Base-by-base conservation (phyloP, 345 rosid species). In the Eucalyptus camaldulensis region DNA sequence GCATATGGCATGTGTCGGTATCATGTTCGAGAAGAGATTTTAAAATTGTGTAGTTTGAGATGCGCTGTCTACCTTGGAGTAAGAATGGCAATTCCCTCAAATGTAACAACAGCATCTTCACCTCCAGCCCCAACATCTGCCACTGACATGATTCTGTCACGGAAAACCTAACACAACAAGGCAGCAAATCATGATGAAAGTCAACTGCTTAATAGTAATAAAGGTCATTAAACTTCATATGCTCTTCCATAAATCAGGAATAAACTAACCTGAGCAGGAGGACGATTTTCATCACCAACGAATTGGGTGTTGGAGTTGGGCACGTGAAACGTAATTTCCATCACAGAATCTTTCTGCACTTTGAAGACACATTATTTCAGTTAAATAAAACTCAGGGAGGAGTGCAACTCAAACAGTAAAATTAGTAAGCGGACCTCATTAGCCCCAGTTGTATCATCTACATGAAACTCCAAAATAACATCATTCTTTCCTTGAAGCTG, bases 401-500 rank as follows among this genome's bases (percentile, higher is more conserved):
- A 7, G 24, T 2, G 4, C 22, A 76, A 17, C 31, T 69, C 85
- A 88, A 43, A 25, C 10, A 13, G 31, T 44, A 65, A 88, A 80
- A 62, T 11, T 49, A 90, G 43, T 27, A 50, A 87, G 89, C 90
- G 60, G 21, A 97, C 99, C 98, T 97, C 99, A 91, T 96, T 98
- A 87, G 98, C 99, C 90, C 99, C 99, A 88, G 99, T 94, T 22
- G 98, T 97, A 90, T 98, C 99, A 96, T 97, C 99, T 67, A 96
- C 96, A 89, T 98, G 99, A 93, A 98, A 98, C 96, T 98, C 97
- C 94, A 98, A 93, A 47, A 95, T 87, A 76, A 98, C 99, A 91
- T 98, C 99, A 91, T 95, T 95, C 90, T 98, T 97, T 87, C 99
- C 99, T 92, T 96, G 99, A 90, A 97, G 90, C 90, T 97, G 98